These are phyloP conservation scores for Myrmaecium sp. DNA, from an alignment of 2,329 filamentous ascomycete genomes.

Conservation along the genomic window DNA sequence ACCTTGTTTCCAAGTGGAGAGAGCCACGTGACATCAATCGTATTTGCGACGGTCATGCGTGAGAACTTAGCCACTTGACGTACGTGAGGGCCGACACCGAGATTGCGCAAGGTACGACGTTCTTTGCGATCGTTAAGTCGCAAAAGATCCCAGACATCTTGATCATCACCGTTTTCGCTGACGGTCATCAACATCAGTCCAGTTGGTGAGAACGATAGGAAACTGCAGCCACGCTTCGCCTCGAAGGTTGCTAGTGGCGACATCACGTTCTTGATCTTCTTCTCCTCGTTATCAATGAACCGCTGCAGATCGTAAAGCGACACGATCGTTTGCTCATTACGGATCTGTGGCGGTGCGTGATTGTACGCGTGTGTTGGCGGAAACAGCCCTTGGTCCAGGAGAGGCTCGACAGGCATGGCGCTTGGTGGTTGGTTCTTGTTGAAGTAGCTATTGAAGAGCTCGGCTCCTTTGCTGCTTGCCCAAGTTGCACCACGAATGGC, in stretches of 20 bases:
- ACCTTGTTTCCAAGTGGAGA: slow-evolving; percentile 64
- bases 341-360: slow-evolving; percentile 37
- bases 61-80: slow-evolving; percentile 79
- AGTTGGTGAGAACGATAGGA: slow-evolving; percentile 59
- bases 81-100: slow-evolving; percentile 33
- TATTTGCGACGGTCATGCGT: slow-evolving; percentile 77
- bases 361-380: slow-evolving; percentile 57
- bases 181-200: slow-evolving; percentile 61
- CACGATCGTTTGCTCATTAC: slow-evolving; percentile 51
- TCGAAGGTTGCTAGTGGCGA: slow-evolving; percentile 56
- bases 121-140: slow-evolving; percentile 30
- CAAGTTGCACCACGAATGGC: slow-evolving; percentile 58
- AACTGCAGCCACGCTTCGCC: slow-evolving; percentile 59
- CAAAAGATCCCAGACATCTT: slow-evolving; percentile 68
- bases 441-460: slow-evolving; percentile 70
- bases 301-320: slow-evolving; percentile 56
- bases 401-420: slow-evolving; percentile 30
- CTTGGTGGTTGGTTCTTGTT: slow-evolving; percentile 26
- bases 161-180: slow-evolving; percentile 68
- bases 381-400: slow-evolving; percentile 39
- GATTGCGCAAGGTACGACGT: slow-evolving; percentile 14
- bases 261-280: slow-evolving; percentile 31
- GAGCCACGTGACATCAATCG: slow-evolving; percentile 82
- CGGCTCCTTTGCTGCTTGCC: slow-evolving; percentile 59
- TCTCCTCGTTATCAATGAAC: slow-evolving; percentile 31